Conservation (phyloP, 768 basidiomycete species). For the Pleurotus tuber-regium region DNA sequence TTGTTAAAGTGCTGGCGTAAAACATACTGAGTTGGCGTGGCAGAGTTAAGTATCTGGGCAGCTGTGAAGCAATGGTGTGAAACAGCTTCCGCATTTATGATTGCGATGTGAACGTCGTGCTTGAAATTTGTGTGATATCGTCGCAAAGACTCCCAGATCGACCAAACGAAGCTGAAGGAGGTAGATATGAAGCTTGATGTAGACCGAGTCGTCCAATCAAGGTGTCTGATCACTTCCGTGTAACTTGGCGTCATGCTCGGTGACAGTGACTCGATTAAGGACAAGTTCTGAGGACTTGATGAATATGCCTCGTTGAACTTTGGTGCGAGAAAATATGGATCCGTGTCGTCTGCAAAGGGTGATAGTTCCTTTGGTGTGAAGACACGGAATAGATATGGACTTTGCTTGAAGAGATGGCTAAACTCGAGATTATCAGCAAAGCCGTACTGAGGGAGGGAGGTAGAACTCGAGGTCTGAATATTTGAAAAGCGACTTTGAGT, state of each 20-base stretch:
- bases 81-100: conserved; percentile 69
- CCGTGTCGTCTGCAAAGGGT: conserved; percentile 48
- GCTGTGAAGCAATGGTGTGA: conserved; percentile 60
- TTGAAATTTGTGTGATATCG: conserved; percentile 73
- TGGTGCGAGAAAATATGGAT: conserved; percentile 69
- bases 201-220: conserved; percentile 77
- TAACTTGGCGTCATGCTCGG: conserved; percentile 38
- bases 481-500: not conserved
- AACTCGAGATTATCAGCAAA: conserved; percentile 66
- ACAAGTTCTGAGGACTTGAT: conserved; percentile 29
- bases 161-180: conserved; percentile 81
- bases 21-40: conserved; percentile 53
- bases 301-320: conserved; percentile 54
- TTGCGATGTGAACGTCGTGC: conserved; percentile 73
- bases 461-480: conserved; percentile 11
- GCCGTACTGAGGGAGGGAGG: conserved; percentile 66
- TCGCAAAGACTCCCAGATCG: conserved; percentile 77
- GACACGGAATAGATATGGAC: conserved; percentile 78
- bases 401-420: conserved; percentile 54
- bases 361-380: conserved; percentile 69
- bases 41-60: conserved; percentile 57
- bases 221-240: conserved; percentile 61
- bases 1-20: not conserved
- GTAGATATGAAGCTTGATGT: conserved; percentile 70
- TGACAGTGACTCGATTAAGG: conserved; percentile 22